Conservation (phyloP, 768 basidiomycete species). For the Pisolithus microcarpus region DNA sequence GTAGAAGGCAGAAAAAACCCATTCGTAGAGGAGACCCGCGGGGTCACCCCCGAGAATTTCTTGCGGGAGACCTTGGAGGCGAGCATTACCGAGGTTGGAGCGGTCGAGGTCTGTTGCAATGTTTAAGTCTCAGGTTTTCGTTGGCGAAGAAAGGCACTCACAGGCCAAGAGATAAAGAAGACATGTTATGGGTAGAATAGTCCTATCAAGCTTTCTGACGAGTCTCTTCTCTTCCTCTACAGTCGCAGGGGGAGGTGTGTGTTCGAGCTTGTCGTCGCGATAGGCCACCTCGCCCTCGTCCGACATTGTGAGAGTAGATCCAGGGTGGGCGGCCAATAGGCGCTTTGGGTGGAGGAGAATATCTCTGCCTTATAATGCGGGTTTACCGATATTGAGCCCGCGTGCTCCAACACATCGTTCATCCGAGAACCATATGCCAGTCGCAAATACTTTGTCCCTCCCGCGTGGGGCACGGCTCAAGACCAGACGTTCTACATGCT, state of each 20-base stretch:
- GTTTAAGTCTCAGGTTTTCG: background rate
- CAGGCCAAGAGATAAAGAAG: slow-evolving; percentile 72
- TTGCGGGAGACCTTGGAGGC: slow-evolving; percentile 63
- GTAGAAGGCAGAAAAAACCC: slow-evolving; percentile 73
- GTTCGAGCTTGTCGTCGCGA: background rate
- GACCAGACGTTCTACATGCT: too few relatives aligned
- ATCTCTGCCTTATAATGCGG: too few relatives aligned
- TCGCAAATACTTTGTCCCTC: too few relatives aligned
- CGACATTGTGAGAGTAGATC: background rate
- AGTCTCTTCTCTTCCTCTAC: slow-evolving; percentile 30
- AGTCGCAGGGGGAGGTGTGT: slow-evolving; percentile 11
- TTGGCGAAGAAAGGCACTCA: slow-evolving; percentile 30
- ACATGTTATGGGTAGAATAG: slow-evolving; percentile 49
- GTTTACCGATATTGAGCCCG: too few relatives aligned
- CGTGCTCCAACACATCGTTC: too few relatives aligned
- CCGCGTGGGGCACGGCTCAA: too few relatives aligned
- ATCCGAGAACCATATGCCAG: too few relatives aligned
- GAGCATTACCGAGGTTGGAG: slow-evolving; percentile 72
- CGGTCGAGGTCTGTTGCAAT: slow-evolving; percentile 49
- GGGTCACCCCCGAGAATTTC: slow-evolving; percentile 63
- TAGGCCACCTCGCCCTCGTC: background rate
- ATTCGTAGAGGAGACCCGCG: slow-evolving; percentile 59
- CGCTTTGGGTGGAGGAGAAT: too few relatives aligned
- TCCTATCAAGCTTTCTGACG: slow-evolving; percentile 31
- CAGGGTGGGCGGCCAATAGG: background rate